phyloP scores from a whole-genome alignment of 345 rosid genomes.

The Ceriops zippeliana region DNA sequence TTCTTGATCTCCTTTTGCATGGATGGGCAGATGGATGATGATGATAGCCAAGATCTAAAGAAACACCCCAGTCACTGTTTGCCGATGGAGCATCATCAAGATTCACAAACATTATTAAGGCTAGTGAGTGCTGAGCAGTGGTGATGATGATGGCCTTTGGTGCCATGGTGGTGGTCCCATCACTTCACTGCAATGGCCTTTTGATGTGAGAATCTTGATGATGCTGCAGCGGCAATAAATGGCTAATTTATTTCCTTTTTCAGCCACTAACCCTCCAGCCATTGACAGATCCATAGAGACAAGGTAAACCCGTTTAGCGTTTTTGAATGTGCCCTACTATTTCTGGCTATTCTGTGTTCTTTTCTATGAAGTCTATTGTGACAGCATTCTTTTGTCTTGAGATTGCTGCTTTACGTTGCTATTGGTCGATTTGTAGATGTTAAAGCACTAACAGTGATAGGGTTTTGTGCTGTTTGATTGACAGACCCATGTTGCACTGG shows the following conservation, averaged over 20 bases:
- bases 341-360: too few species aligned
- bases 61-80: conserved; percentile 52
- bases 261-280: not conserved
- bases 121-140: conserved; percentile 16
- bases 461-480: conserved; percentile 10
- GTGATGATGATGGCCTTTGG: conserved; percentile 16
- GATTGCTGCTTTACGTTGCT: not conserved
- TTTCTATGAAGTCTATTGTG: too few species aligned
- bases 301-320: not conserved
- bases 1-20: conserved; percentile 5
- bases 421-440: not conserved
- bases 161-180: conserved; percentile 10
- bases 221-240: conserved; percentile 91
- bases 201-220: conserved; percentile 84
- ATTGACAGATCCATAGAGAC: not conserved
- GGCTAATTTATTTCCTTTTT: conserved; percentile 31
- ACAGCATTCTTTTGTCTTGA: not conserved
- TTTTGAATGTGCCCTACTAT: too few species aligned
- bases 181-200: conserved; percentile 15
- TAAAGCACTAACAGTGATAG: not conserved
- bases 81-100: conserved; percentile 90
- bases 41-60: conserved; percentile 19
- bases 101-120: conserved; percentile 60
- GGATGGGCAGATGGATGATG: conserved; percentile 8
- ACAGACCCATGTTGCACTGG: conserved; percentile 3